A percentile compares a stretch with the other conserved stretches of the same genome.
Evolutionary conservation across 768 basidiomycete genomes (phyloP).

Genomic region (Amanita rubescens): DNA sequence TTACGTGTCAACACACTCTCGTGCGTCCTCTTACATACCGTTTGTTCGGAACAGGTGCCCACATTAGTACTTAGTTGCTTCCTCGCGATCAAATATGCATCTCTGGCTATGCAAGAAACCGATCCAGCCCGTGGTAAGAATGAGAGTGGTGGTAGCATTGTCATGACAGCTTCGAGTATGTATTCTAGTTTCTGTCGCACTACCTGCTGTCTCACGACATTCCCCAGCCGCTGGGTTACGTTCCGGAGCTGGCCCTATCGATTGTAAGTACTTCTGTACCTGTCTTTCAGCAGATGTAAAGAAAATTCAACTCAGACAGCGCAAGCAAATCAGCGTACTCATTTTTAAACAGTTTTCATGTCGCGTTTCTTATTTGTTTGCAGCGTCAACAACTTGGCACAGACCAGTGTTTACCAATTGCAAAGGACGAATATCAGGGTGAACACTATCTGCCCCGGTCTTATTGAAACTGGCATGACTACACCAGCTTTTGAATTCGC

Average conservation of each 20-base stretch:
- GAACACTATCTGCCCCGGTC: constrained; percentile 84
- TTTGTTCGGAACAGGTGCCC: background rate
- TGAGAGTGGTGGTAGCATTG: constrained; percentile 69
- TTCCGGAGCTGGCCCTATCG: constrained; percentile 73
- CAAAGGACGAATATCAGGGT: constrained; percentile 80
- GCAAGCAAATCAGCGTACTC: constrained; percentile 86
- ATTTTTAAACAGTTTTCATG: background rate
- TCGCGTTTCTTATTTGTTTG: background rate
- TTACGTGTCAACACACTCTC: constrained; percentile 71
- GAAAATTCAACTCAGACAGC: constrained; percentile 49
- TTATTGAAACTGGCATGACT: constrained; percentile 95
- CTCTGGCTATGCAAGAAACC: constrained; percentile 68
- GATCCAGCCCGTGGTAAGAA: constrained; percentile 66
- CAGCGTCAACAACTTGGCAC: constrained; percentile 85
- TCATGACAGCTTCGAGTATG: constrained; percentile 79
- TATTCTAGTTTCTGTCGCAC: constrained; percentile 4
- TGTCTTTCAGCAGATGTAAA: background rate
- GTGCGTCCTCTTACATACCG: constrained; percentile 21
- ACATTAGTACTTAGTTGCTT: constrained; percentile 55
- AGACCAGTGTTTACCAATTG: constrained; percentile 75
- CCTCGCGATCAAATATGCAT: constrained; percentile 82
- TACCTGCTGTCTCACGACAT: background rate
- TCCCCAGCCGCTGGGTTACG: constrained; percentile 71
- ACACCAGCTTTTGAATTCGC: constrained; percentile 68
- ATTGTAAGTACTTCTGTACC: constrained; percentile 47